Base-by-base conservation (phyloP, 257 asterid species). In the Ilex asprella region DNA sequence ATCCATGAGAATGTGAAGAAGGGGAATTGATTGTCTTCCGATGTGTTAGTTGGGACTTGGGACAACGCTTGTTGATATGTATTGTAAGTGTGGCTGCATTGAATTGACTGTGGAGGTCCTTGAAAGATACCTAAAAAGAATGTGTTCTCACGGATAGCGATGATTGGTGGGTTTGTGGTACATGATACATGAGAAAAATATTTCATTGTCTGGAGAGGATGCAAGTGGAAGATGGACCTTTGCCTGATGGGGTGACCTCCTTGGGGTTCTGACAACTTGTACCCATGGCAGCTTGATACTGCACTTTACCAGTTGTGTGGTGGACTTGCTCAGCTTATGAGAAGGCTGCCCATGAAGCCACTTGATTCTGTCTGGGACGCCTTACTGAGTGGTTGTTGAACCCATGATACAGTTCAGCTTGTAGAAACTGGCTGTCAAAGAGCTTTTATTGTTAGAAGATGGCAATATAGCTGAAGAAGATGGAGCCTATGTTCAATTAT, bases 41-140 rank as follows among this genome's bases (percentile, higher is more conserved):
- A 91, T 73, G 68, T 72, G n/a, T 80, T 73, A 62, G 62, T 82
- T 68, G 82, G 27, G 27, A 21, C 27, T 21, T 21, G 27, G 78
- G 58, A 88, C 86, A 46, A 78, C 86, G 29, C 88, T 91, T 64
- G 85, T 88, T 30, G 95, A 88, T 74, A 86, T 84, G 94, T 86
- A 91, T 52, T 83, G 94, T 14, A 88, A 88, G 81, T 88, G 98
- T 58, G 88, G 96, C 58, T 69, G 77, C 57, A 65, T 91, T 76
- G 76, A 78, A 55, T 70, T 63, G 67, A 90, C 95, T 10, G 79
- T 78, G 59, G 68, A 78, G 8, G 82, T 86, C 21, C 88, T 91
- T 13, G 70, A 60, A 13, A 64, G 65, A 81, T 82, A 70, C 71
- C 74, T 13, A 75, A 15, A 46, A 59, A 73, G 64, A 71, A 69